Conservation (phyloP, 345 rosid genomes). For the Garcia nutans region DNA sequence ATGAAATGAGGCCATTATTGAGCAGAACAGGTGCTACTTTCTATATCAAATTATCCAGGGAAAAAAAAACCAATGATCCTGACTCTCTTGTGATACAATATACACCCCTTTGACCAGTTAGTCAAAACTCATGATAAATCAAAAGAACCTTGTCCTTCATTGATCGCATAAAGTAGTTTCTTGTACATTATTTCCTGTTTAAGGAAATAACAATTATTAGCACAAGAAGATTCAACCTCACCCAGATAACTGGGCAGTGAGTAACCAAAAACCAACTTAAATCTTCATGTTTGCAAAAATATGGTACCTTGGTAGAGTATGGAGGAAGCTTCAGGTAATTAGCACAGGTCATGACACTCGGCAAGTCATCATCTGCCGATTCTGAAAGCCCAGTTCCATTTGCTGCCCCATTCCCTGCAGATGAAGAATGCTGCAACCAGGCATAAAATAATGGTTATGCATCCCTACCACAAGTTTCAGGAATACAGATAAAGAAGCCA, state of each 20-base stretch:
- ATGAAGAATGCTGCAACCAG: conserved; percentile 74
- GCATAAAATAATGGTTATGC: neutral
- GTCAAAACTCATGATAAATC: conserved; percentile 72
- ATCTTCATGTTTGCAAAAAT: neutral
- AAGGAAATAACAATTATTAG: conserved; percentile 12
- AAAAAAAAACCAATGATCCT: conserved; percentile 17
- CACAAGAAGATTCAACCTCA: neutral
- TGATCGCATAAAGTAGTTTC: conserved; percentile 88
- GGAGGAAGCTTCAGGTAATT: conserved; percentile 99
- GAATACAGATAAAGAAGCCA: neutral
- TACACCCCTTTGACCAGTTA: conserved; percentile 29
- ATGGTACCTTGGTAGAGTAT: conserved; percentile 86
- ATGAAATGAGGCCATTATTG: conserved; percentile 38
- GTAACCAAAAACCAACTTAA: neutral
- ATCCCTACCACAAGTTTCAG: neutral
- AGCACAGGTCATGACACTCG: conserved; percentile 99
- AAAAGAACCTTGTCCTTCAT: conserved; percentile 97
- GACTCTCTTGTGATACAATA: conserved; percentile 23
- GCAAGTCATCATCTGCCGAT: conserved; percentile 91
- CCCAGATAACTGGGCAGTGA: neutral
- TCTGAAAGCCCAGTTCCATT: conserved; percentile 73
- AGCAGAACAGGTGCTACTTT: conserved; percentile 32
- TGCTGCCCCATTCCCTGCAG: conserved; percentile 54
- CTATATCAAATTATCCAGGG: conserved; percentile 31
- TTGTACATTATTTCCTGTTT: conserved; percentile 94